Percentiles rank a stretch among this genome's conserved stretches.
Evolutionary conservation across 1,139 yeast species (phyloP).

Genomic region (Blastobotrys apis): DNA sequence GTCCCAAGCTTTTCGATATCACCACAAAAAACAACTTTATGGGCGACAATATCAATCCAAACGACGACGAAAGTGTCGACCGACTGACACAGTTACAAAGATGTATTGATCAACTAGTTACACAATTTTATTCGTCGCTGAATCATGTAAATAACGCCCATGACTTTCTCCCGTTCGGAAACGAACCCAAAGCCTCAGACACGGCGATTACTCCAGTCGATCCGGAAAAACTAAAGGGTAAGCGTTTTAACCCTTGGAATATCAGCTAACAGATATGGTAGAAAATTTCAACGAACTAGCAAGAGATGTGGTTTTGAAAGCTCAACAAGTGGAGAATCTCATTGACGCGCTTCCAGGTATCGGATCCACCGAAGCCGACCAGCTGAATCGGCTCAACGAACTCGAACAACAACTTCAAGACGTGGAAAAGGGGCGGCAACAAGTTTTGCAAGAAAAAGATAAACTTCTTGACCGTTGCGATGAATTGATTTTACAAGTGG

Average conservation of each 20-base stretch:
- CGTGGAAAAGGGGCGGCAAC: constrained; percentile 57
- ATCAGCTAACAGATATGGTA: constrained; percentile 15
- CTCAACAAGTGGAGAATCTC: constrained; percentile 79
- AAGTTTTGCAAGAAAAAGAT: constrained; percentile 63
- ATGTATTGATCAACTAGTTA: constrained; percentile 84
- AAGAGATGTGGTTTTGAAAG: constrained; percentile 76
- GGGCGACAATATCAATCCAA: too few species aligned
- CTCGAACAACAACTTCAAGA: constrained; percentile 59
- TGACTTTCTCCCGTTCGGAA: constrained; percentile 49
- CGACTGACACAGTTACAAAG: constrained; percentile 87
- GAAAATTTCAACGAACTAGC: constrained; percentile 53
- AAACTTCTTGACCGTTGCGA: constrained; percentile 62
- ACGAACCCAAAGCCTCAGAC: constrained; percentile 52
- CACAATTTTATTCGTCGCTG: constrained; percentile 86
- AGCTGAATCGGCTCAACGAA: constrained; percentile 58
- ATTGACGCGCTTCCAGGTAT: constrained; percentile 92
- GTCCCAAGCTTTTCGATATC: too few species aligned
- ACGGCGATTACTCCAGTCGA: constrained; percentile 41
- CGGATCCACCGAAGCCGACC: constrained; percentile 75
- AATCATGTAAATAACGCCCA: constrained; percentile 77
- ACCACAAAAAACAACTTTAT: too few species aligned
- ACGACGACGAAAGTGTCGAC: constrained; percentile 50
- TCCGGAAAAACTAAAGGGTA: constrained; percentile 37
- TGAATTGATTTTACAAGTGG: constrained; percentile 57
- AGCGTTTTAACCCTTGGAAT: not conserved